Evolutionary conservation across 352 stramenopile species (phyloP), one percentile per base, ranked within the genome.

Genomic region (Lagenidium giganteum): DNA sequence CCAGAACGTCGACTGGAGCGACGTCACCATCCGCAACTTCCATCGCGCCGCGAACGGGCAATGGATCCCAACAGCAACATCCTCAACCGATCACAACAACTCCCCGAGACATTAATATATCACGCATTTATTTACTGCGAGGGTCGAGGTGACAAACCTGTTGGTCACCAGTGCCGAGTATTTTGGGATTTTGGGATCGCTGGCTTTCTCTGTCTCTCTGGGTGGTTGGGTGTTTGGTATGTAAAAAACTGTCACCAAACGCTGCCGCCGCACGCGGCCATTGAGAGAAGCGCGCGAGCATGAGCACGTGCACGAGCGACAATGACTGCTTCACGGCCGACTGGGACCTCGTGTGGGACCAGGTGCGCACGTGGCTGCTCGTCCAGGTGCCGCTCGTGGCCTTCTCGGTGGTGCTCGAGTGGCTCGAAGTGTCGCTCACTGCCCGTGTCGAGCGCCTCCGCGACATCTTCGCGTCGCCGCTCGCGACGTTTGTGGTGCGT

Each of bases 271-370:
- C n/a, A n/a, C n/a, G n/a, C n/a, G n/a, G n/a, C n/a, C n/a, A n/a
- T n/a, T n/a, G n/a, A n/a, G n/a, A n/a, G n/a, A n/a, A n/a, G n/a
- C n/a, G n/a, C n/a, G n/a, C n/a, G n/a, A n/a, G n/a, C n/a, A n/a
- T n/a, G n/a, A n/a, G n/a, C n/a, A n/a, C n/a, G n/a, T n/a, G n/a
- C n/a, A n/a, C n/a, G n/a, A 46, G 57, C 42, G 67, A 57, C 18
- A 53, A 64, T 0, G 56, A 47, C 11, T 93, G 82, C 57, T 93
- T 80, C 57, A 88, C 79, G 42, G 82, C 82, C 3, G 86, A 77
- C 23, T 93, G 82, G 82, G 77, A 73, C 51, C 70, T 93, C 44
- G 64, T 91, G 14, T 85, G 78, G 64, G 69, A 82, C 57, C 82
- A 93, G 51, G 49, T 91, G 16, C 79, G 74, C 41, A 83, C 78